Evolutionary conservation across 2,329 filamentous ascomycete species (phyloP), one percentile per base, ranked within the genome.

Genomic region (Sporothrix curviconia): DNA sequence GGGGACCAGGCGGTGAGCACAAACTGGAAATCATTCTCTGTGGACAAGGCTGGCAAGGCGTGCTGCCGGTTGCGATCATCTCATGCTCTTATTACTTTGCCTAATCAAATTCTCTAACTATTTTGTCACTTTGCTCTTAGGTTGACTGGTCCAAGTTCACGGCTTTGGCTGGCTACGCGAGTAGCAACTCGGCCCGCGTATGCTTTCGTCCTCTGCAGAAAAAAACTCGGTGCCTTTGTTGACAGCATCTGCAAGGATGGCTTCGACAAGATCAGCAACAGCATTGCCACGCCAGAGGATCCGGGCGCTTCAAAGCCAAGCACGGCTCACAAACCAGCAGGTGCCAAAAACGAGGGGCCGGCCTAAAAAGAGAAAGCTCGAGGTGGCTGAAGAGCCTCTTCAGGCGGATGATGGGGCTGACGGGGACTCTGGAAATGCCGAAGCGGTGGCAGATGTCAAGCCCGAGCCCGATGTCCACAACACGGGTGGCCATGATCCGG

Each of bases 151-250:
- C 49, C 6, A 62, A 59, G 25, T 64, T 63, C 25, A 51, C 61
- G 3, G 32, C 36, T 9, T 36, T 63, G 11, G 57, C 60, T 11
- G 63, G 62, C 15, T 63, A 63, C 25, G 37, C 50, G 4, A 60
- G 56, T 36, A 28, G 46, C 19, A 53, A 60, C 12, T 62, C 60
- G 3, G 63, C 62, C 3, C 59, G 60, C 64, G 78, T 80, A 57
- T 84, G 84, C 70, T 86, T 84, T 67, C 81, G 80, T 24, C 81
- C 81, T 0, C 80, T 82, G 14, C 73, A 79, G 58, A 69, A 78
- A 69, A n/a, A 76, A 77, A 46, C 69, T 84, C 0, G 72, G 80
- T 14, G 56, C 55, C 9, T 75, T 83, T 5, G 78, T 55, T 9
- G 56, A 51, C 9, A 57, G 14, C 37, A 15, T 11, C 11, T 30